Conservation (phyloP, 2,329 filamentous ascomycete genomes). For the Aureobasidium sp. region DNA sequence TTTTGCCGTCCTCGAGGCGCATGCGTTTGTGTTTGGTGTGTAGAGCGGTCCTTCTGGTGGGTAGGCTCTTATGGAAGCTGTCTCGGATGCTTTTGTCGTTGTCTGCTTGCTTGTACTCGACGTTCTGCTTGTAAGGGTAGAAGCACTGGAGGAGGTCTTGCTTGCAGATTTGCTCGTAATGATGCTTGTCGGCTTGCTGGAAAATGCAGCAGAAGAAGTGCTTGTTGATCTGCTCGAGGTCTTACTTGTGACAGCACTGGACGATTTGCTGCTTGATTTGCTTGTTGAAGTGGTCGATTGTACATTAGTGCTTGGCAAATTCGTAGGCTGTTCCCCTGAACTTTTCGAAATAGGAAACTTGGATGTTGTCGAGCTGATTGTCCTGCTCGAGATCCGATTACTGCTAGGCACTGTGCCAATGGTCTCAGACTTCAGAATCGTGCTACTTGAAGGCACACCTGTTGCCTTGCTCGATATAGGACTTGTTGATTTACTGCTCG, state of each 20-base stretch:
- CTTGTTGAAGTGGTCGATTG: not conserved
- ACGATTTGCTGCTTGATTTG: not conserved
- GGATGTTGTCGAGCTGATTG: not conserved
- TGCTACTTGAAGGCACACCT: no score
- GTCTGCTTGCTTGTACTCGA: not conserved
- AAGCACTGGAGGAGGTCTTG: not conserved
- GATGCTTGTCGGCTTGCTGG: not conserved
- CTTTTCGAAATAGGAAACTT: not conserved
- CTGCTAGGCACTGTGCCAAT: no score
- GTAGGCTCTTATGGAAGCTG: not conserved
- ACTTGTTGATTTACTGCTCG: not conserved
- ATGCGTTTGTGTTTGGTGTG: slow-evolving; percentile 8
- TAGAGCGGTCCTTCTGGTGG: not conserved
- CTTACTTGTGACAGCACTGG: not conserved
- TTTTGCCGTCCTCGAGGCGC: not conserved
- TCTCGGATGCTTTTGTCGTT: not conserved
- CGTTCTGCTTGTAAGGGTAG: not conserved
- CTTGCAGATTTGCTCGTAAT: not conserved
- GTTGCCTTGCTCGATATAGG: not conserved
- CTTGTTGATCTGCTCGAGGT: not conserved
- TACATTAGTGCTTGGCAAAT: not conserved
- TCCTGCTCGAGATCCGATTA: not conserved
- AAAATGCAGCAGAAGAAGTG: not conserved
- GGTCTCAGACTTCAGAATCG: no score
- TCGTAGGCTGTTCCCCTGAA: no score